A percentile compares a stretch with the other conserved stretches of the same genome.
Evolutionary conservation across 179 eudicot species (phyloP).

Genomic region (Nepenthes alata): DNA sequence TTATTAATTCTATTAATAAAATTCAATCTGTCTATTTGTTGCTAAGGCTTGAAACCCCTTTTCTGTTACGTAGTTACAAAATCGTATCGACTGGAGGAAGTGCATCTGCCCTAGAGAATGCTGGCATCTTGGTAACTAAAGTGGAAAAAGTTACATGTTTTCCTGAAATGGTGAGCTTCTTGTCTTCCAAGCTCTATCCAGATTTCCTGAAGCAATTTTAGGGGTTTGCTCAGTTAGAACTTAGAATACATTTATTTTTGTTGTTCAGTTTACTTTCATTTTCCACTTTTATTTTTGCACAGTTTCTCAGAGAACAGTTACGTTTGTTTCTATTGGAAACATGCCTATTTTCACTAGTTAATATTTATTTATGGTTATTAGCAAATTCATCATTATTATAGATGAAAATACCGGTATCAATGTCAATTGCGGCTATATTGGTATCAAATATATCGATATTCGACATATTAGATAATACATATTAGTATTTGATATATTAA

Average conservation of each 20-base stretch:
- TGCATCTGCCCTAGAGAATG: conserved; percentile 62
- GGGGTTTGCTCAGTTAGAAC: too few species aligned
- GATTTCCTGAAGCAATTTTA: too few species aligned
- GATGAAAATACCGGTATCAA: too few species aligned
- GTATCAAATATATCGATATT: too few species aligned
- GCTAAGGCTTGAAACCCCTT: neutral
- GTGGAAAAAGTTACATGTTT: conserved; percentile 76
- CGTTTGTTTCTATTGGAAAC: too few species aligned
- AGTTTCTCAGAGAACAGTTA: too few species aligned
- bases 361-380: too few species aligned
- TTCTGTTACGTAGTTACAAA: conserved; percentile 34
- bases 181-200: neutral
- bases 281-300: neutral
- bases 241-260: neutral
- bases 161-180: conserved; percentile 77
- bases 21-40: neutral
- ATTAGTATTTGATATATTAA: too few species aligned
- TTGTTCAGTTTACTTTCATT: neutral
- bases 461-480: too few species aligned
- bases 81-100: conserved; percentile 99
- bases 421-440: too few species aligned
- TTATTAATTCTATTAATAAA: neutral
- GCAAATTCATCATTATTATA: too few species aligned
- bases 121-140: conserved; percentile 73
- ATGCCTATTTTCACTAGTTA: too few species aligned